These are phyloP conservation scores for Phytophthora podocarpi DNA, from an alignment of 352 stramenopile species.

Conservation along the genomic window DNA sequence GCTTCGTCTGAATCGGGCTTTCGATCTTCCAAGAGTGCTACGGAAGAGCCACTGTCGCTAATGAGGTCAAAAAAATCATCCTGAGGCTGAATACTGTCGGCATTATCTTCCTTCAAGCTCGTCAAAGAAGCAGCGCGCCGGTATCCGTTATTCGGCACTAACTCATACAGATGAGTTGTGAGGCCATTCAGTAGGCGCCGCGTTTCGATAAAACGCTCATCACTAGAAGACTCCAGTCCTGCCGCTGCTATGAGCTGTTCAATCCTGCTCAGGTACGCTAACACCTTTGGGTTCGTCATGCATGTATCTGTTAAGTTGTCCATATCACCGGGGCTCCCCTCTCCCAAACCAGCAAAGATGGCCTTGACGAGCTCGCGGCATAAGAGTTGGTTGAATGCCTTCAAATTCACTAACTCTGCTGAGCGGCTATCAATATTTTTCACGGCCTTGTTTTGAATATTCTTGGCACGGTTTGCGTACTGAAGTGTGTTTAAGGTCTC, in stretches of 20 bases:
- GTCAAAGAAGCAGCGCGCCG: constrained; percentile 10
- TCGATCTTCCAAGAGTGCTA: constrained; percentile 40
- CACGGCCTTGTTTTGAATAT: constrained; percentile 91
- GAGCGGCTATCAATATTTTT: constrained; percentile 89
- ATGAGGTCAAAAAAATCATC: constrained; percentile 30
- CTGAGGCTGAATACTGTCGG: constrained; percentile 8
- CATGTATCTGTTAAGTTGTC: constrained; percentile 45
- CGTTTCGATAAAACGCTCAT: constrained; percentile 24
- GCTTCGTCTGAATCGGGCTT: constrained; percentile 19
- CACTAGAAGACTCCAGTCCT: constrained; percentile 27
- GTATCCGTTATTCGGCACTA: constrained; percentile 13
- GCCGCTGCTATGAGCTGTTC: constrained; percentile 48
- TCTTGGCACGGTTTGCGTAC: constrained; percentile 87
- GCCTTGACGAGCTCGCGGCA: constrained; percentile 72
- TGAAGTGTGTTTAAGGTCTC: constrained; percentile 88
- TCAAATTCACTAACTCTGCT: constrained; percentile 69
- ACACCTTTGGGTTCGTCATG: constrained; percentile 53
- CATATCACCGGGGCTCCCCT: constrained; percentile 21
- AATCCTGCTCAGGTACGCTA: constrained; percentile 60
- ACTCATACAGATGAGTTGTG: constrained; percentile 22
- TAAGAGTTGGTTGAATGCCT: constrained; percentile 71
- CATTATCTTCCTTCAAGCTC: constrained; percentile 19
- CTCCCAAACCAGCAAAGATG: constrained; percentile 38
- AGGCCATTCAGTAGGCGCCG: constrained; percentile 27
- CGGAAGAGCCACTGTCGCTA: constrained; percentile 47